Base-by-base conservation (phyloP, 441 rosid species). In the Mallotus japonicus region DNA sequence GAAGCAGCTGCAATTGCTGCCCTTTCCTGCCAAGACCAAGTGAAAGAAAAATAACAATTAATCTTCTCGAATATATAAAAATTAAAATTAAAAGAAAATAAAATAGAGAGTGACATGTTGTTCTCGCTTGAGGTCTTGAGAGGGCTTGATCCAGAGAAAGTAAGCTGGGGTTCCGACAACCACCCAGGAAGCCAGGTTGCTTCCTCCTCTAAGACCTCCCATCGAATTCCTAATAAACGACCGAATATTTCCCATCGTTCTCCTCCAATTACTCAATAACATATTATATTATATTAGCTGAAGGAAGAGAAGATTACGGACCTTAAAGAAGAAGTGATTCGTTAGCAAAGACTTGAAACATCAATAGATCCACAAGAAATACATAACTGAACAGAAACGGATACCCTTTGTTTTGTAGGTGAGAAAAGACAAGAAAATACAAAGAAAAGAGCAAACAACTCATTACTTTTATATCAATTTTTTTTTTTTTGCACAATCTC, bases 141-240 rank as follows among this genome's bases (percentile, higher is more conserved):
- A 78, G 28, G 99, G 99, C 76, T 90, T 92, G 71, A 94, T 78
- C 97, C 99, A 94, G 57, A 94, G 91, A 77, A 77, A 89, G 76
- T 92, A 92, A 4, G 99, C 99, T 42, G 92, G 82, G 57, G 95
- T 87, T 66, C 97, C 97, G 3, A 94, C 97, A 40, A 94, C 93
- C 24, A 81, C 71, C 97, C 98, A 94, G 19, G 98, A 92, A 42
- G 98, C 97, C 5, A 89, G 65, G 68, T 76, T 94, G 71, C 79
- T 77, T 46, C 89, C 81, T 54, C 98, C 96, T 68, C 95, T 72
- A 1, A 90, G 86, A 24, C 98, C 98, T 59, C 98, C 97, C 90
- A 84, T 79, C 19, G 93, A 83, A 58, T 93, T 90, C 58, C 88
- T 88, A 6, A 89, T 24, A 63, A 91, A 90, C 1, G 93, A 84